Base-by-base conservation (phyloP, 306 rosid genomes). In the Quercus mongolica region DNA sequence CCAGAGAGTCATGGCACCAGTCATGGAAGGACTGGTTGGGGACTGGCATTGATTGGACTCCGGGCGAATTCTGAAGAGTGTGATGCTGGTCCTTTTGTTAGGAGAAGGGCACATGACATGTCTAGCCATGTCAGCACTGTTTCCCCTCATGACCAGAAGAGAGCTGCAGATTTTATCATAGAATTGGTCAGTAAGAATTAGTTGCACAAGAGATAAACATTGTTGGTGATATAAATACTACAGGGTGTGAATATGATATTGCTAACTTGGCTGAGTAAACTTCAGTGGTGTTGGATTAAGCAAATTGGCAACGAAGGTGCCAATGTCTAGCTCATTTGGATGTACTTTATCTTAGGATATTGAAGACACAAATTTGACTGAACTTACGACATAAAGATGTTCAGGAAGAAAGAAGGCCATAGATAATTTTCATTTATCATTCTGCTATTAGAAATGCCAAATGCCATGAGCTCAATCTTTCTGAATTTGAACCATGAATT, bases 71-170 rank as follows among this genome's bases (percentile, higher is more conserved):
- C 92, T 84, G 51, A 96, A 91, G 92, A 96, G 89, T 54, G 94
- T 87, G 78, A 96, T 86, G 92, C 92, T 91, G 21, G 84, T 89
- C 91, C 99, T 89, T 83, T 86, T 83, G 83, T 73, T 81, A 15
- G 93, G 91, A 58, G 94, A 91, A 21, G 97, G 96, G 78, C 97
- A 93, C 92, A 93, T 96, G 72, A 96, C 99, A 19, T 96, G 99
- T 74, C 98, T 88, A 46, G 99, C 97, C 92, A 87, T 94, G 83
- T 96, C 99, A 62, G 93, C 92, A 75, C 99, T 93, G 90, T 96
- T 91, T 76, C 99, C 99, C 76, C 99, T 96, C 99, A 93, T 90
- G 79, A 93, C 98, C 21, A 96, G 19, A 73, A 96, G 92, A 55
- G 97, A 92, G 85, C 99, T 96, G 87, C 78, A 85, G 65, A 67